Evolutionary conservation across 169 alveolate genomes (phyloP).

Genomic region (Cystoisospora suis): DNA sequence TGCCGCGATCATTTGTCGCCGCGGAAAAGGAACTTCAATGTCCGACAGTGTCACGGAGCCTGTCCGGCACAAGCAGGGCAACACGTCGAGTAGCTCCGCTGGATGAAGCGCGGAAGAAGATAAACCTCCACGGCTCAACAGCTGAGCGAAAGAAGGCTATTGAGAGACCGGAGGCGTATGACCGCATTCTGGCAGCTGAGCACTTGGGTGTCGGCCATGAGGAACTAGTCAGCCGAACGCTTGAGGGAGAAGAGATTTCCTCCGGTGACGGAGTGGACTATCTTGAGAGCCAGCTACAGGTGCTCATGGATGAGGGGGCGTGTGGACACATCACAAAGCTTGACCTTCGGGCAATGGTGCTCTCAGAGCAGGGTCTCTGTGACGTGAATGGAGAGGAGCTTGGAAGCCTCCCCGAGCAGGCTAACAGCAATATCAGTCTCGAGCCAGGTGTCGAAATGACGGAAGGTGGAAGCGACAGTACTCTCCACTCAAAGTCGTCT

Average conservation of each 20-base stretch:
- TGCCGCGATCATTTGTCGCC: constrained; percentile 27
- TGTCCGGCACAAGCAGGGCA: neutral
- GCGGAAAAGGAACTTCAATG: constrained; percentile 49
- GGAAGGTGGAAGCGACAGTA: too few species aligned
- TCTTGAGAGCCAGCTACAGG: constrained; percentile 27
- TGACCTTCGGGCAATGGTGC: too few species aligned
- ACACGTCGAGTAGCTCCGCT: neutral
- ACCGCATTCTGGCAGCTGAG: constrained; percentile 49
- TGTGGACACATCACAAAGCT: neutral
- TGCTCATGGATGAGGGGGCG: neutral
- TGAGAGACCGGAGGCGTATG: constrained; percentile 13
- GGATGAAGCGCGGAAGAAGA: neutral
- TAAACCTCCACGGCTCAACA: too few species aligned
- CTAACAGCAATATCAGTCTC: neutral
- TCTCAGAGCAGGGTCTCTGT: too few species aligned
- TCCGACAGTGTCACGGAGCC: constrained; percentile 28
- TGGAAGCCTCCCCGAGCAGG: neutral
- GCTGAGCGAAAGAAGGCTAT: neutral
- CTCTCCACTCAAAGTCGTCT: too few species aligned
- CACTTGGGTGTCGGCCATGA: constrained; percentile 38
- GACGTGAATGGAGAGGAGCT: neutral
- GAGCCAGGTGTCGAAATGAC: neutral
- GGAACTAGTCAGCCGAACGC: constrained; percentile 14
- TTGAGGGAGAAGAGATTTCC: neutral
- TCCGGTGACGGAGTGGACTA: neutral